A percentile compares a stretch with the other conserved stretches of the same genome.
phyloP scores from a whole-genome alignment of 495 filamentous ascomycete species.

The Massariosphaeria phaeospora region DNA sequence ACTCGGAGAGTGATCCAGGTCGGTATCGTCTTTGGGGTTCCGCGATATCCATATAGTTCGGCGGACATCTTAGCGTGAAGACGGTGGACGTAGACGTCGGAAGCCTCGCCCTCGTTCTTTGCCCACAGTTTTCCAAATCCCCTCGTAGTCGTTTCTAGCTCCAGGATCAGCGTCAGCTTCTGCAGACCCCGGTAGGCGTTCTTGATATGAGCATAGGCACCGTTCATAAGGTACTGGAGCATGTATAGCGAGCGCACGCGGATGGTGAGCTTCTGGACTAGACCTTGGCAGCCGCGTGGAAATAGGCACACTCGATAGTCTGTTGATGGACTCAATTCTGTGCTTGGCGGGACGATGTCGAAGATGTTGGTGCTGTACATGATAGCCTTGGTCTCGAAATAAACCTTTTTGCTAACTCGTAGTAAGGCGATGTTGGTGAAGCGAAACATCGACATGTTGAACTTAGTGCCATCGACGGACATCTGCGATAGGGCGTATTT shows the following conservation, averaged over 20 bases:
- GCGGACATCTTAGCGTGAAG: not conserved
- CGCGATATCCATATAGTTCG: slow-evolving; percentile 1
- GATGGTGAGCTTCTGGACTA: not conserved
- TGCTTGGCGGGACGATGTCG: slow-evolving; percentile 4
- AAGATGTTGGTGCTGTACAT: slow-evolving; percentile 18
- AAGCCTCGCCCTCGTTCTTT: slow-evolving; percentile 1
- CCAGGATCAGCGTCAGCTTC: slow-evolving; percentile 10
- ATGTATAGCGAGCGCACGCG: not conserved
- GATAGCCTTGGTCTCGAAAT: slow-evolving; percentile 7
- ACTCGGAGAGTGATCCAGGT: slow-evolving; percentile 13
- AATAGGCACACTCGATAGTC: slow-evolving; percentile 14
- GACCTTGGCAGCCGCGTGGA: not conserved
- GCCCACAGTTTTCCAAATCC: not conserved
- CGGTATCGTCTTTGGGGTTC: slow-evolving; percentile 4
- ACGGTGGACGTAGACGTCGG: slow-evolving; percentile 1
- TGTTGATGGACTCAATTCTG: slow-evolving; percentile 3
- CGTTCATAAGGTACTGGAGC: slow-evolving; percentile 2
- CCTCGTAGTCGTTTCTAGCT: not conserved
- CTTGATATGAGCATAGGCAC: not conserved
- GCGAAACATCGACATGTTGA: not conserved
- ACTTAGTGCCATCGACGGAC: not conserved
- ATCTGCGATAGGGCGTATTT: not conserved
- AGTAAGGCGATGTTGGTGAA: slow-evolving; percentile 11
- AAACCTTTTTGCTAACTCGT: slow-evolving; percentile 1
- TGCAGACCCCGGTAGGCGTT: slow-evolving; percentile 7